Percentiles rank a stretch among this genome's conserved stretches.
phyloP scores from a whole-genome alignment of 202 grass and related monocot species.

The Dendrocalamus latiflorus region DNA sequence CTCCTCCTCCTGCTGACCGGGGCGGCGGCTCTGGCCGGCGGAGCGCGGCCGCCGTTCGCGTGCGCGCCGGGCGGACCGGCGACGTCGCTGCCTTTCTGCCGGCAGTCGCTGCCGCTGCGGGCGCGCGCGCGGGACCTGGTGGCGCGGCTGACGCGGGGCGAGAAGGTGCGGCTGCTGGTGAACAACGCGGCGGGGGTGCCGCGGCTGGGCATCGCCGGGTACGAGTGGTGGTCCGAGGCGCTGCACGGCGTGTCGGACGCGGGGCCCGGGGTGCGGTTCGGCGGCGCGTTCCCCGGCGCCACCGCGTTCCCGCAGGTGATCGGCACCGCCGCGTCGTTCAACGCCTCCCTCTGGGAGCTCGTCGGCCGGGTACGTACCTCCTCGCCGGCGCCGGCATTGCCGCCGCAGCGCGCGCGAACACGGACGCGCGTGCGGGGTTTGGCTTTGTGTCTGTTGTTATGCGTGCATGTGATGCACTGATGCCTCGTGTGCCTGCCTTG shows the following conservation, averaged over 20 bases:
- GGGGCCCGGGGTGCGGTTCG: slow-evolving; percentile 54
- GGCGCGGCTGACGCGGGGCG: slow-evolving; percentile 43
- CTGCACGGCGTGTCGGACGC: slow-evolving; percentile 76
- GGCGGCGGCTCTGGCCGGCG: not conserved
- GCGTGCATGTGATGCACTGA: slow-evolving; percentile 8
- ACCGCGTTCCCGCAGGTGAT: slow-evolving; percentile 97
- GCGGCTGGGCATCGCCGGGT: slow-evolving; percentile 47
- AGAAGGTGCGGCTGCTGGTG: slow-evolving; percentile 78
- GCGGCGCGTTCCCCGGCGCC: slow-evolving; percentile 69
- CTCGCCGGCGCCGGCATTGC: not conserved
- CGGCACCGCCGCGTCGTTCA: slow-evolving; percentile 63
- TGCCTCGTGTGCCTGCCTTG: not conserved
- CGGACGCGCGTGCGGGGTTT: not conserved
- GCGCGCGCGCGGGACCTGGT: slow-evolving; percentile 53
- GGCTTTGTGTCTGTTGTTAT: not conserved
- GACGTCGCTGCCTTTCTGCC: slow-evolving; percentile 46
- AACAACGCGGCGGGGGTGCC: slow-evolving; percentile 68
- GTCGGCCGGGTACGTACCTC: slow-evolving; percentile 49
- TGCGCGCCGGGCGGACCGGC: slow-evolving; percentile 33
- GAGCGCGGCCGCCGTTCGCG: slow-evolving; percentile 26
- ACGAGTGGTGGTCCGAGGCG: slow-evolving; percentile 97
- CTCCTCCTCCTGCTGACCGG: not conserved
- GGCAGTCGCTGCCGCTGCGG: not conserved
- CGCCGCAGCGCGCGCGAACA: not conserved
- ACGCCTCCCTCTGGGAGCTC: slow-evolving; percentile 88